Evolutionary conservation across 129 eudicot species (phyloP), one percentile per base, ranked within the genome.

Genomic region (Logfia minima): DNA sequence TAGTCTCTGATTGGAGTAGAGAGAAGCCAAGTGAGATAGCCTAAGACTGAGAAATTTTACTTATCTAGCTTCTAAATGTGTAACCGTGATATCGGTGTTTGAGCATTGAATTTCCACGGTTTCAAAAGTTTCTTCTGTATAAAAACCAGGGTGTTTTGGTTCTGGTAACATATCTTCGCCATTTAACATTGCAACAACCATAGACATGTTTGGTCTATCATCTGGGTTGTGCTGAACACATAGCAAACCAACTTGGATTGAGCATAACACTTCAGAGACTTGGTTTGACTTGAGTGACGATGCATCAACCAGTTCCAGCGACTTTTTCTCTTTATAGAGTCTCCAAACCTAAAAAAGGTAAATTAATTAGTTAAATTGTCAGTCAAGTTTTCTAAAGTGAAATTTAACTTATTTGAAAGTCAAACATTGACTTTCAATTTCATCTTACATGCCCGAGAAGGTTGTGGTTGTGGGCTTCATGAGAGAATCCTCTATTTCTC

Each of bases 141-240:
- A 76, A 77, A 75, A 84, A 70, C 81, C 87, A 23, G 86, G 86
- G 6, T 79, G 53, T 19, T 79, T 79, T 8, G 81, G 77, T 45
- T 48, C 39, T 4, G 79, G 84, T 34, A 79, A 59, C 26, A 1
- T 66, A 19, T 7, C 28, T 0, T 76, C 79, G 16, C 75, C 31
- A 6, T 77, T 61, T 65, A 84, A 29, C 84, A 84, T 79, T 39
- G 31, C 53, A 28, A 79, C 48, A 67, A 70, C 82, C 6, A 71
- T 3, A 2, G 78, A 28, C 87, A 79, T 84, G 23, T 18, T 63
- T 4, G 81, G 87, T 29, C 87, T 75, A 75, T 84, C 84, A 3
- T 2, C n/a, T 8, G 81, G 78, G 70, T 28, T 21, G 24, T 76
- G 82, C 41, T 84, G 87, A 61, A 84, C 84, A 4, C 87, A 84